phyloP scores from a whole-genome alignment of 371 early-diverging fungal genomes.

The Mucor racemosus region DNA sequence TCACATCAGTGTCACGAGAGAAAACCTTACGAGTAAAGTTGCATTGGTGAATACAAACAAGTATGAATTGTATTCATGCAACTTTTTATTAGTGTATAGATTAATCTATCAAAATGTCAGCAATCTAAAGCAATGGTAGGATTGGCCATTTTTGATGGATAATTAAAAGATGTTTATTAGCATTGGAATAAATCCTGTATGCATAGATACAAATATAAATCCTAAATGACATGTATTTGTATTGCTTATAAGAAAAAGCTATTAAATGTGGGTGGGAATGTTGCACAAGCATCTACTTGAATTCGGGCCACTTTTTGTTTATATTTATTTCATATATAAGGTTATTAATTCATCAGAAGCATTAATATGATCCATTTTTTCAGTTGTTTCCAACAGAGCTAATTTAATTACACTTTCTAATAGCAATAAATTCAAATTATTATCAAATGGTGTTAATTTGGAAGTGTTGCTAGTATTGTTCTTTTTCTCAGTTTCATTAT shows the following conservation, averaged over 20 bases:
- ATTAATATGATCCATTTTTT: conserved; percentile 66
- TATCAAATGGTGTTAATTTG: background rate
- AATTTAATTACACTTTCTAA: conserved; percentile 73
- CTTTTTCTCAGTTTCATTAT: conserved; percentile 18
- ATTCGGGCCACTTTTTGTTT: background rate
- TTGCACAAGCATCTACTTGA: conserved; percentile 13
- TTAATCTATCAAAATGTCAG: too few relatives aligned
- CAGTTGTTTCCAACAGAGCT: conserved; percentile 63
- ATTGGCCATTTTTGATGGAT: too few relatives aligned
- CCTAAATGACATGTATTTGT: too few relatives aligned
- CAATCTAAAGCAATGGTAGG: too few relatives aligned
- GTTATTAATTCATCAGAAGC: conserved; percentile 74
- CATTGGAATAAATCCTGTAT: too few relatives aligned
- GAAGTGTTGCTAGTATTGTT: background rate
- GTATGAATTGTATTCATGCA: background rate
- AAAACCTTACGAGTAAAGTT: background rate
- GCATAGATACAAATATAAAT: too few relatives aligned
- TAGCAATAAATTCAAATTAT: conserved; percentile 52
- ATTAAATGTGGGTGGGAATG: conserved; percentile 21
- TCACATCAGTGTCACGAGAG: conserved; percentile 19
- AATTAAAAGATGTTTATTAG: too few relatives aligned
- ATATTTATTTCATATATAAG: conserved; percentile 49
- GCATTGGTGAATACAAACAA: background rate
- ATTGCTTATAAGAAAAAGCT: background rate
- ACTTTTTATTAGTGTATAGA: too few relatives aligned